These are phyloP conservation scores for Gaeumannomyces tritici DNA, from an alignment of 2,329 filamentous ascomycete species.

Conservation along the genomic window DNA sequence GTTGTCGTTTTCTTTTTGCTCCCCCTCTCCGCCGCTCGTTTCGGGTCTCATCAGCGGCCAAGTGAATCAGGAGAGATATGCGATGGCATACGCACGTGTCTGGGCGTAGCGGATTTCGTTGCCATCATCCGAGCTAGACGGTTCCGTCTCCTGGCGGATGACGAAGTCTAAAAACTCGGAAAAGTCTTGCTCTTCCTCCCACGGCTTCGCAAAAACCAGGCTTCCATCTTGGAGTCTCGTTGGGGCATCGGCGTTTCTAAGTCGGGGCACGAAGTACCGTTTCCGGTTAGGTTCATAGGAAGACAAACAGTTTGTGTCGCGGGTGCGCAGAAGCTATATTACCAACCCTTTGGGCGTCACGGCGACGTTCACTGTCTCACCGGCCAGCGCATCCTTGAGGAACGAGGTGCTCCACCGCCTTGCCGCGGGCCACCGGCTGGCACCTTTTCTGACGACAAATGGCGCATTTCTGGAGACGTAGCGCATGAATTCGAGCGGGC, in stretches of 20 bases:
- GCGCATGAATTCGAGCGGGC: conserved; percentile 70
- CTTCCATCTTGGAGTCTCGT: conserved; percentile 24
- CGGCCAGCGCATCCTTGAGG: conserved; percentile 43
- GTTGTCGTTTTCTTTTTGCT: conserved; percentile 64
- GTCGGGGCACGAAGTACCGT: background rate
- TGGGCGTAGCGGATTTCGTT: conserved; percentile 61
- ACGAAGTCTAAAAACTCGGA: conserved; percentile 52
- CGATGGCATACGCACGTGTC: conserved; percentile 44
- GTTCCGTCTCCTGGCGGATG: conserved; percentile 41
- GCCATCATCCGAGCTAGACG: conserved; percentile 14
- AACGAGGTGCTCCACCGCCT: conserved; percentile 53
- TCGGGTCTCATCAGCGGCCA: background rate
- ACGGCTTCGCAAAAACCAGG: conserved; percentile 59
- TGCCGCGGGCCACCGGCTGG: conserved; percentile 52
- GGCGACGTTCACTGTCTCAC: conserved; percentile 60
- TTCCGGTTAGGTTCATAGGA: background rate
- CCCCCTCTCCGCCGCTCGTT: too few relatives aligned
- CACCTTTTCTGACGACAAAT: conserved; percentile 59
- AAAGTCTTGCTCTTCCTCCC: conserved; percentile 57
- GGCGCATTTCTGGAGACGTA: conserved; percentile 66
- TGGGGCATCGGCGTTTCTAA: conserved; percentile 42
- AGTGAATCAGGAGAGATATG: conserved; percentile 1
- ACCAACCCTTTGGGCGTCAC: conserved; percentile 60
- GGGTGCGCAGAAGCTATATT: conserved; percentile 8
- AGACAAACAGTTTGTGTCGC: background rate